Evolutionary conservation across 2,329 filamentous ascomycete species (phyloP), one percentile per base, ranked within the genome.

Genomic region (Escovopsis sp.): DNA sequence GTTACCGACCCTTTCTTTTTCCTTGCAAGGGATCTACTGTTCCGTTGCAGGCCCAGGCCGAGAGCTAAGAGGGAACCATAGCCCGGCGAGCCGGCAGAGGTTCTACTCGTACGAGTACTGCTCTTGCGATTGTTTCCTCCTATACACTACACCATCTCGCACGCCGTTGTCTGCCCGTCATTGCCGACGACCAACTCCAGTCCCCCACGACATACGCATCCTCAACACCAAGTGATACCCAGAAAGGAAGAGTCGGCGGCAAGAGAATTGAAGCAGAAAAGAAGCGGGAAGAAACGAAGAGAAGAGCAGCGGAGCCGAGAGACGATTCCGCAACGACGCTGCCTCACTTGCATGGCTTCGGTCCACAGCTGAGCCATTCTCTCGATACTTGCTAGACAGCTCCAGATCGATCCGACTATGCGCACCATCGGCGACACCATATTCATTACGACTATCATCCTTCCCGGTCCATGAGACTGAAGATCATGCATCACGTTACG

Each of bases 321-420:
- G 15, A 23, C 7, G 11, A 9, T 9, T 32, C 11, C 28, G 11
- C 4, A 32, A 37, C 35, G 10, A 6, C 35, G 23, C 11, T 37
- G 35, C 23, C 18, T 23, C 28, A 23, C 18, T 45, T 38, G 44
- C 41, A 45, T 45, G 44, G 44, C 44, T 38, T 35, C 40, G 33
- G 32, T 36, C 36, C 33, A 32, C 18, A 18, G 9, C 6, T 37
- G 18, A 37, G 18, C 35, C 35, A 37, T 36, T 36, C 34, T 12
- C 12, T 23, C 15, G 23, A 37, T 23, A 7, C 4, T 37, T 36
- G 12, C 35, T 11, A 37, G 18, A 37, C 34, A 37, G 11, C 23
- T 41, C 42, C 43, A 38, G 30, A 47, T 43, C 39, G 39, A 37
- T 37, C 47, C 44, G 44, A 53, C 48, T 51, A 53, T 53, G 51